A percentile compares a stretch with the other conserved stretches of the same genome.
These are phyloP conservation scores for Abrus pulchellus DNA, from an alignment of 306 rosid genomes.

Conservation along the genomic window DNA sequence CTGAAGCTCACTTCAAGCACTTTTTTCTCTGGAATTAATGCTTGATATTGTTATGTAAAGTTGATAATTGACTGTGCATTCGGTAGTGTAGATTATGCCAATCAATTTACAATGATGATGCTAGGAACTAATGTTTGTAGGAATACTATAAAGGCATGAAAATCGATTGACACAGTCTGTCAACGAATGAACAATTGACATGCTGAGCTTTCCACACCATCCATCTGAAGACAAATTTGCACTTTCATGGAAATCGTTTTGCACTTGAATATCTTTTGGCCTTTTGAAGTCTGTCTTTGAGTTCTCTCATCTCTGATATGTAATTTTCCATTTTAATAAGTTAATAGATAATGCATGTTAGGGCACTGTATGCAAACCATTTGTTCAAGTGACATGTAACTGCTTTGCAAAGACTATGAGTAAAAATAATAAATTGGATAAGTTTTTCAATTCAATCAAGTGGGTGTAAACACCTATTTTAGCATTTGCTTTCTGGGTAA, in stretches of 20 bases:
- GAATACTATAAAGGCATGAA: conserved; percentile 16
- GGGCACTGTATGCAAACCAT: conserved; percentile 12
- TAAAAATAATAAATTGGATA: background rate
- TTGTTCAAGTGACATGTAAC: conserved; percentile 23
- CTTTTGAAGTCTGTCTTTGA: conserved; percentile 38
- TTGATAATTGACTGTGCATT: background rate
- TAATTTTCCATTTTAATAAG: background rate
- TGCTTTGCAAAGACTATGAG: conserved; percentile 5
- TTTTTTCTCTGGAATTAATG: conserved; percentile 1
- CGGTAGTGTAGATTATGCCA: conserved; percentile 21
- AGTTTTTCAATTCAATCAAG: background rate
- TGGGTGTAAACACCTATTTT: background rate
- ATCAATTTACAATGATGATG: conserved; percentile 17
- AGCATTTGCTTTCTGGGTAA: background rate
- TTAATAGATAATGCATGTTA: conserved; percentile 16
- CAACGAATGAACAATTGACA: conserved; percentile 18
- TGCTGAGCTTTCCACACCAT: conserved; percentile 12
- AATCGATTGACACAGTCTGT: conserved; percentile 30
- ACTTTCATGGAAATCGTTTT: conserved; percentile 21
- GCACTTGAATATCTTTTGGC: conserved; percentile 25
- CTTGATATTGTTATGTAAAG: conserved; percentile 14
- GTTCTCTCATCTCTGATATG: conserved; percentile 21
- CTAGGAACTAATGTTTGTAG: conserved; percentile 16
- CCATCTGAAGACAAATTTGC: conserved; percentile 31
- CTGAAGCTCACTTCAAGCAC: conserved; percentile 25